Percentiles rank a stretch among this genome's conserved stretches.
Conservation (phyloP, 1,284 basidiomycete species). For the Cutaneotrichosporon spelunceum region DNA sequence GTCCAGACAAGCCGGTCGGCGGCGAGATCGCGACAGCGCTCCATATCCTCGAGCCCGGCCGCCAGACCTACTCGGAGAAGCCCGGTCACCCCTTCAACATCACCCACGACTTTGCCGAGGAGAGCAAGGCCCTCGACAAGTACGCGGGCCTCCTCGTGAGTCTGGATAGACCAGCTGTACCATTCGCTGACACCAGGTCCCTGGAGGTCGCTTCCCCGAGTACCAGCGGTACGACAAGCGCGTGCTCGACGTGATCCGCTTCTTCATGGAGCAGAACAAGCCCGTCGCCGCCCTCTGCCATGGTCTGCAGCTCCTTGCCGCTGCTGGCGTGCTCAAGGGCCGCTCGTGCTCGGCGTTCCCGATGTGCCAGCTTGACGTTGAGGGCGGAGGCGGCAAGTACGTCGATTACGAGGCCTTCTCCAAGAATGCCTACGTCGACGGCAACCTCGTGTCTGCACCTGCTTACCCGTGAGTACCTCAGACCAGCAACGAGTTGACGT, state of each 20-base stretch:
- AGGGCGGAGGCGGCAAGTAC: slow-evolving; percentile 24
- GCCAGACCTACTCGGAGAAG: slow-evolving; percentile 25
- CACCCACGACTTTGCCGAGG: slow-evolving; percentile 15
- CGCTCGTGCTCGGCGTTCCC: slow-evolving; percentile 25
- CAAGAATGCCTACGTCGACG: slow-evolving; percentile 24
- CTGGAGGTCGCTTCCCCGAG: slow-evolving; percentile 26
- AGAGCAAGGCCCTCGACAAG: slow-evolving; percentile 17
- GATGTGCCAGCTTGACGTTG: slow-evolving; percentile 28
- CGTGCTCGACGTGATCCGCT: slow-evolving; percentile 22
- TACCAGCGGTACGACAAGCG: slow-evolving; percentile 24
- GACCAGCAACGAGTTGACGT: not conserved
- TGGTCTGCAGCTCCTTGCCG: slow-evolving; percentile 25
- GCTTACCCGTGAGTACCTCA: slow-evolving; percentile 21
- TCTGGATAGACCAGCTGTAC: not conserved
- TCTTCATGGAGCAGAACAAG: slow-evolving; percentile 17
- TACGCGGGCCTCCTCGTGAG: slow-evolving; percentile 22
- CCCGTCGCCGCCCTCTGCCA: slow-evolving; percentile 25
- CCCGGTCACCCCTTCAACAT: slow-evolving; percentile 25
- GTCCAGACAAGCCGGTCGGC: slow-evolving; percentile 23
- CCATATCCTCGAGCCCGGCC: slow-evolving; percentile 25
- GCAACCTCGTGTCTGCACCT: slow-evolving; percentile 23
- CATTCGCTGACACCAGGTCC: slow-evolving; percentile 5
- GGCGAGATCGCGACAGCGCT: slow-evolving; percentile 21
- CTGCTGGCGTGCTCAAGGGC: slow-evolving; percentile 23
- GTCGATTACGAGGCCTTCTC: slow-evolving; percentile 25